These are phyloP conservation scores for Yamadazyma aaseri DNA, from an alignment of 1,139 yeast species.

Conservation along the genomic window DNA sequence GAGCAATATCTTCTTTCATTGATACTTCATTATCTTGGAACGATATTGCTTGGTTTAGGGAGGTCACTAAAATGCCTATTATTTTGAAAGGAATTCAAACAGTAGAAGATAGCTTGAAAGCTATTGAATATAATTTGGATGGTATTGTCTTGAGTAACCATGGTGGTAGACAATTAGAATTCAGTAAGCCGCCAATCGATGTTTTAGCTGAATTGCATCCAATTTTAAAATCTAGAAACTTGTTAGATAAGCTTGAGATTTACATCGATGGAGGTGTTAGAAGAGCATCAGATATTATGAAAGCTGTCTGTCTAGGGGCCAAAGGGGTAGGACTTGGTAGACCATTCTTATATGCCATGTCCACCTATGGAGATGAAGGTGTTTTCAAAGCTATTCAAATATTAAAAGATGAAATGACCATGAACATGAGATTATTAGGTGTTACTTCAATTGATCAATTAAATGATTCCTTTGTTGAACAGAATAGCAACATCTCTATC, in stretches of 20 bases:
- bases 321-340: constrained; percentile 75
- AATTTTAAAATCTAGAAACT: constrained; percentile 43
- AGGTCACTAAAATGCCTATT: constrained; percentile 62
- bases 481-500: constrained; percentile 17
- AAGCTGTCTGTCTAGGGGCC: constrained; percentile 69
- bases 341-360: constrained; percentile 70
- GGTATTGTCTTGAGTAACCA: constrained; percentile 71
- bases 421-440: constrained; percentile 89
- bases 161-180: constrained; percentile 75
- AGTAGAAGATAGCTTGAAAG: constrained; percentile 63
- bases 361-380: constrained; percentile 75
- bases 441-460: constrained; percentile 65
- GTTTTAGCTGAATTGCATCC: constrained; percentile 66
- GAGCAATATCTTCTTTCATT: constrained; percentile 81
- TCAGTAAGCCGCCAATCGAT: constrained; percentile 65
- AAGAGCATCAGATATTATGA: constrained; percentile 64
- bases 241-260: constrained; percentile 50
- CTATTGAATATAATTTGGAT: constrained; percentile 60
- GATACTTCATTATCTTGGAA: constrained; percentile 77
- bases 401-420: constrained; percentile 74
- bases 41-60: constrained; percentile 58
- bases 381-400: constrained; percentile 75
- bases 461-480: constrained; percentile 43
- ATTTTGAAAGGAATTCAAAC: constrained; percentile 71
- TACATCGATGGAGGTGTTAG: constrained; percentile 68